Conservation (phyloP, 2,329 filamentous ascomycete species). For the Alternaria rosae region DNA sequence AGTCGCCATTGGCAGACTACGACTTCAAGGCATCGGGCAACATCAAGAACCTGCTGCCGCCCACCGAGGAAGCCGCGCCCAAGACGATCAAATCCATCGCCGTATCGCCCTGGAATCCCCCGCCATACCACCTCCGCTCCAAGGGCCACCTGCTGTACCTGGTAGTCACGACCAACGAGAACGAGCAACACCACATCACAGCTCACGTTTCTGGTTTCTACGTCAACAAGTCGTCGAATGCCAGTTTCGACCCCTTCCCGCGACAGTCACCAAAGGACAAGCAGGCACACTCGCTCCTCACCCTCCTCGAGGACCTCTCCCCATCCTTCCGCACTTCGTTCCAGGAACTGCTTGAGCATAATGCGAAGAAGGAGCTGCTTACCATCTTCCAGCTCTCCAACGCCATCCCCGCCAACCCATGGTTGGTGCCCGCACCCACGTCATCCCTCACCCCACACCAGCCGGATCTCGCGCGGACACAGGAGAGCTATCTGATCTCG, state of each 20-base stretch:
- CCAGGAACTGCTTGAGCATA: conserved; percentile 79
- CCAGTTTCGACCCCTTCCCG: conserved; percentile 91
- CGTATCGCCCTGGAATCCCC: conserved; percentile 94
- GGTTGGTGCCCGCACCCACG: conserved; percentile 78
- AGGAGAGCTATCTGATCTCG: conserved; percentile 89
- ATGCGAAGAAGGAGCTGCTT: conserved; percentile 84
- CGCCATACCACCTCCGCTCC: conserved; percentile 87
- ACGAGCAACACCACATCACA: conserved; percentile 93
- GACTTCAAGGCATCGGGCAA: conserved; percentile 75
- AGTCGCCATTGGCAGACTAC: conserved; percentile 68
- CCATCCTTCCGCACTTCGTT: conserved; percentile 83
- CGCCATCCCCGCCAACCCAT: conserved; percentile 88
- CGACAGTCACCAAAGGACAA: conserved; percentile 78
- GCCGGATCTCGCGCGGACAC: conserved; percentile 84
- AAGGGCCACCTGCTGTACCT: conserved; percentile 94
- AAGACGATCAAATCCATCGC: conserved; percentile 91
- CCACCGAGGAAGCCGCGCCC: conserved; percentile 70
- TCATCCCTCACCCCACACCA: conserved; percentile 74
- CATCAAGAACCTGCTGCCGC: conserved; percentile 75
- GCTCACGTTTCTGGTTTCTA: conserved; percentile 94
- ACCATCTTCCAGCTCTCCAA: conserved; percentile 97
- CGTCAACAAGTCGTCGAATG: conserved; percentile 94
- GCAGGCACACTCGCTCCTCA: conserved; percentile 84
- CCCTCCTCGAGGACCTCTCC: conserved; percentile 79
- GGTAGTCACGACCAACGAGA: conserved; percentile 87